Conservation (phyloP, 768 basidiomycete genomes). For the Xerocomellus dryophilus region DNA sequence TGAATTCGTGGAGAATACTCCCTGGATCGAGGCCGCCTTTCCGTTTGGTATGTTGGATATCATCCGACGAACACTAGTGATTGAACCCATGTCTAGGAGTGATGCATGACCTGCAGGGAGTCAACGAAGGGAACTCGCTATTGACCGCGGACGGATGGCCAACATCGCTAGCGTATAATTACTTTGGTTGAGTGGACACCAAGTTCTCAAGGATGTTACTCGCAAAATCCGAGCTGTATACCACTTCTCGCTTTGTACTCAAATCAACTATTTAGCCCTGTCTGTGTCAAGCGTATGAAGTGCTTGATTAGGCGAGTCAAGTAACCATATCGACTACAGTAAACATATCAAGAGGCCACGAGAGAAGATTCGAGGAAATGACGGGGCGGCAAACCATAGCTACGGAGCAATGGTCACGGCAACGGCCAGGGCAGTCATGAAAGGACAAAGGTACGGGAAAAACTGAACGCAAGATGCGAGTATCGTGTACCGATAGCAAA, state of each 20-base stretch:
- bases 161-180: conserved; percentile 52
- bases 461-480: too few relatives aligned
- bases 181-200: conserved; percentile 37
- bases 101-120: conserved; percentile 54
- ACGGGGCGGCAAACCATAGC: too few relatives aligned
- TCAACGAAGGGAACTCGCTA: conserved; percentile 55
- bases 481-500: too few relatives aligned
- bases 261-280: not conserved
- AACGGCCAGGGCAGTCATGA: too few relatives aligned
- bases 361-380: too few relatives aligned
- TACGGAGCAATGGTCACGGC: too few relatives aligned
- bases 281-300: too few relatives aligned
- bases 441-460: too few relatives aligned
- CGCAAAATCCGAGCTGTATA: not conserved
- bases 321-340: too few relatives aligned
- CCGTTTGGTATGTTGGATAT: conserved; percentile 56
- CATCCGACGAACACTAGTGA: not conserved
- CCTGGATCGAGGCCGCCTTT: conserved; percentile 42
- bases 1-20: conserved; percentile 43
- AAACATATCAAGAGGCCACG: too few relatives aligned
- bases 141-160: conserved; percentile 45
- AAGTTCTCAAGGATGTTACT: not conserved
- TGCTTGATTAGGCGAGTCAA: too few relatives aligned
- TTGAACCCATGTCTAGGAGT: conserved; percentile 37
- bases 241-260: conserved; percentile 12